Conservation (phyloP, 805 yeast species). For the Kuraishia molischiana region DNA sequence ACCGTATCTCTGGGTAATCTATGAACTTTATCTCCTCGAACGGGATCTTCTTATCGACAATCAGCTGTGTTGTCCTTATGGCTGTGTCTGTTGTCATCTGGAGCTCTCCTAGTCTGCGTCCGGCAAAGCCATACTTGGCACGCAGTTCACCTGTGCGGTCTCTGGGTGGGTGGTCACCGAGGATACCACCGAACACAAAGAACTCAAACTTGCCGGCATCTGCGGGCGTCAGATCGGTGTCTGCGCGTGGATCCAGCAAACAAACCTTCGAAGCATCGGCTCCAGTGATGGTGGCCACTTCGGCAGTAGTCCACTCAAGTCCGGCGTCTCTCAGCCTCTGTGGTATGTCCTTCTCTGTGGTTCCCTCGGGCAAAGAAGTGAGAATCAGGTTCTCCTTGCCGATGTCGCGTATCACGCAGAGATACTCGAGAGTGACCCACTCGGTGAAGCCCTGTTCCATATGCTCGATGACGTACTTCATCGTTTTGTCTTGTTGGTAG, state of each 20-base stretch:
- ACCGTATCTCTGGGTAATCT: conserved; percentile 91
- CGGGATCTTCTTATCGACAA: conserved; percentile 44
- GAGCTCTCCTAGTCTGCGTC: conserved; percentile 75
- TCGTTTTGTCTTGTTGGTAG: no score
- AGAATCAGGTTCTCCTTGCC: conserved; percentile 68
- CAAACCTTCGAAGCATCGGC: conserved; percentile 49
- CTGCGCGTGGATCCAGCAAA: conserved; percentile 83
- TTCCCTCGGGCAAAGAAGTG: conserved; percentile 62
- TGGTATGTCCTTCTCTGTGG: conserved; percentile 61
- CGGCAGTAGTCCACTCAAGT: conserved; percentile 75
- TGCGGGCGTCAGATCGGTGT: conserved; percentile 57
- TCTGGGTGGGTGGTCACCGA: conserved; percentile 89
- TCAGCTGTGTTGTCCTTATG: conserved; percentile 78
- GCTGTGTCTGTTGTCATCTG: conserved; percentile 99
- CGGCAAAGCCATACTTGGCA: conserved; percentile 70
- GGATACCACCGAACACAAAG: conserved; percentile 92
- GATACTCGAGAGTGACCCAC: conserved; percentile 88
- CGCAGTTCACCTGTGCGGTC: conserved; percentile 91
- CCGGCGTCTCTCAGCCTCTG: conserved; percentile 45
- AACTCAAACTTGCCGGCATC: conserved; percentile 66
- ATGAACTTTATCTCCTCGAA: conserved; percentile 76
- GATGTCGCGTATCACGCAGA: conserved; percentile 72
- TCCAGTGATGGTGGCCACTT: conserved; percentile 44
- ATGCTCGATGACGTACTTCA: conserved; percentile 93
- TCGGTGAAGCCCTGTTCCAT: conserved; percentile 96